Evolutionary conservation across 2,329 filamentous ascomycete species (phyloP).

Genomic region (Macroventuria anomochaeta): DNA sequence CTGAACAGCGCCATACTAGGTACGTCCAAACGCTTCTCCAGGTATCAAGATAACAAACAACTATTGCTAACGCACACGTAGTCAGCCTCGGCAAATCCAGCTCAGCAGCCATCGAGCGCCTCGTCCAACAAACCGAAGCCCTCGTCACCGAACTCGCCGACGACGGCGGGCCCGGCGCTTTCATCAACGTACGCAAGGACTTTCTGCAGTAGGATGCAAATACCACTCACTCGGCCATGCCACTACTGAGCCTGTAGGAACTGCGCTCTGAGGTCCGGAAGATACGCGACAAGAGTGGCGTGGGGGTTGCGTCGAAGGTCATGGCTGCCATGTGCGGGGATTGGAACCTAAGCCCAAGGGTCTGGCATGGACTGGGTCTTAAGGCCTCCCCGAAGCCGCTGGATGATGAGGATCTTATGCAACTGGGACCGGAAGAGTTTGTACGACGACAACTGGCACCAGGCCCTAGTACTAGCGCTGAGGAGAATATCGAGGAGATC

Average conservation of each 20-base stretch:
- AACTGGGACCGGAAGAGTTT: too few species aligned
- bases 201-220: slow-evolving; percentile 38
- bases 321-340: too few species aligned
- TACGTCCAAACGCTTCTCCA: slow-evolving; percentile 47
- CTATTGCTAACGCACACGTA: slow-evolving; percentile 46
- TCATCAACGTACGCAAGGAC: slow-evolving; percentile 69
- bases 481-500: background rate
- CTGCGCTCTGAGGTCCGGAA: background rate
- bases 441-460: too few species aligned
- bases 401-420: too few species aligned
- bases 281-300: background rate
- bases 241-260: background rate
- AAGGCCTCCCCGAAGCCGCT: background rate
- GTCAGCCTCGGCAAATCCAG: slow-evolving; percentile 91
- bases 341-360: too few species aligned
- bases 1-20: slow-evolving; percentile 91
- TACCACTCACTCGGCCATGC: background rate
- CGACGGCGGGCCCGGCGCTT: slow-evolving; percentile 80
- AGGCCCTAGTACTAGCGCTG: too few species aligned
- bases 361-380: background rate
- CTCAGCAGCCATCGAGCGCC: slow-evolving; percentile 79
- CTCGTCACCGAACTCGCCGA: slow-evolving; percentile 82
- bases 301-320: too few species aligned
- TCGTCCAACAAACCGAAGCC: slow-evolving; percentile 86
- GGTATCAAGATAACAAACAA: too few species aligned